Base-by-base conservation (phyloP, 1,284 basidiomycete genomes). In the Puccinia horiana region DNA sequence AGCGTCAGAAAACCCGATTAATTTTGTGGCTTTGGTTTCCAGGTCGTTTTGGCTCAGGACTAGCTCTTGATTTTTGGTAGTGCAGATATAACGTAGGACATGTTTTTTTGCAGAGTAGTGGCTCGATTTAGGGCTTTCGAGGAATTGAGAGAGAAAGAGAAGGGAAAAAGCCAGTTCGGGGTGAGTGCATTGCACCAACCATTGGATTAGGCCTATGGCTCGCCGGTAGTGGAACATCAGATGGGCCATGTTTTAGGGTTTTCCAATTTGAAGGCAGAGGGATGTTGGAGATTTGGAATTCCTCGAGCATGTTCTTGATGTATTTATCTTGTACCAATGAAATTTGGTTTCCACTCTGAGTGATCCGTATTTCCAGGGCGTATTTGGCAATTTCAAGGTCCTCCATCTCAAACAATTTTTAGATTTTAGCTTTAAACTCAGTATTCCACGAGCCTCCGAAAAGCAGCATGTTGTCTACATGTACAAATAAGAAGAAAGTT, bases 391-490 rank as follows among this genome's bases (percentile, higher is more conserved):
- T 54, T 54, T 18, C 52, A 47, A 47, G 44, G 44, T 47, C 44
- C 16, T 47, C 75, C 75, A 76, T 76, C 37, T 76, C 75, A 52
- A 52, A 76, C 6, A 9, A 29, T n/a, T 49, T 29, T n/a, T 26
- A 14, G 14, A 77, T 61, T 77, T 77, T 61, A 11, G 6, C 37
- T 76, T 76, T 76, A 20, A 76, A 76, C 37, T n/a, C 26, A 11
- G 14, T 2, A 42, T 2, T 63, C 20, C 26, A 29, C 14, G 20
- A 5, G 16, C 56, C 75, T 35, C 37, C 54, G 26, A 76, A n/a
- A 26, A 61, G 2, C 23, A 37, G 42, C n/a, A n/a, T n/a, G n/a
- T 61, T 14, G 58, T 58, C 29, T 9, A n/a, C 56, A 32, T 58
- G 56, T 9, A 58, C 56, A 58, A 58, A 58, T 9, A 58, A 20